A percentile compares a stretch with the other conserved stretches of the same genome.
Evolutionary conservation across 2,329 filamentous ascomycete genomes (phyloP).

Genomic region (Colletotrichum caudatum): DNA sequence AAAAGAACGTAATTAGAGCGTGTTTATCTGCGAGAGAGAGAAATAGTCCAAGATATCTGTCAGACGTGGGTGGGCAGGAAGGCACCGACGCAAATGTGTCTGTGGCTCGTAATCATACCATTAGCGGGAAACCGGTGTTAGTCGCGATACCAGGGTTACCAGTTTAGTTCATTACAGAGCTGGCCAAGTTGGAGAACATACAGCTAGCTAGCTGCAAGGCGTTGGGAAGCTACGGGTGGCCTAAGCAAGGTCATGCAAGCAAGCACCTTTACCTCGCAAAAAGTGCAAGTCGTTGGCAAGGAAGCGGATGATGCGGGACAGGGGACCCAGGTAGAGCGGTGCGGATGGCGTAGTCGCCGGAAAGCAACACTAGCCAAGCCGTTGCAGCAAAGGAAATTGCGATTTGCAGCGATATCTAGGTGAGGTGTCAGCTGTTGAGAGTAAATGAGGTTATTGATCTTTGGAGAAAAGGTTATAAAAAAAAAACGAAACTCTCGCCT

Average conservation of each 20-base stretch:
- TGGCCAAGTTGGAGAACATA: neutral
- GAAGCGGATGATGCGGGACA: conserved; percentile 25
- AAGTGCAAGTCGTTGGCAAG: conserved; percentile 3
- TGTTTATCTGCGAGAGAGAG: conserved; percentile 3
- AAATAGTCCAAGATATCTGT: neutral
- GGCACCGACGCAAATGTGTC: conserved; percentile 14
- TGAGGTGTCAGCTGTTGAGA: neutral
- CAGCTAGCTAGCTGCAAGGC: neutral
- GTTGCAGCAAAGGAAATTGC: conserved; percentile 31
- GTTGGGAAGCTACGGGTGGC: neutral
- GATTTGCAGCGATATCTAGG: conserved; percentile 13
- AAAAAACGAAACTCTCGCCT: neutral
- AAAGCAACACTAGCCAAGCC: conserved; percentile 26
- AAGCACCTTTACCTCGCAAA: neutral
- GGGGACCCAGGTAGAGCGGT: conserved; percentile 15
- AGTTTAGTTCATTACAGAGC: neutral
- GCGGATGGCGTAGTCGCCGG: conserved; percentile 17
- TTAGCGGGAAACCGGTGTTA: conserved; percentile 26
- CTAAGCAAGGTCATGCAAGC: neutral
- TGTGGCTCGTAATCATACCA: conserved; percentile 26
- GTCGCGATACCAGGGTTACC: conserved; percentile 7
- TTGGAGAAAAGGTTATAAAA: neutral
- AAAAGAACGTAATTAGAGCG: conserved; percentile 6
- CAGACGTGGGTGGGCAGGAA: conserved; percentile 4
- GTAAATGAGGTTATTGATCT: neutral